phyloP scores from a whole-genome alignment of 2,329 filamentous ascomycete genomes.

The Pestalotiopsis sp. region DNA sequence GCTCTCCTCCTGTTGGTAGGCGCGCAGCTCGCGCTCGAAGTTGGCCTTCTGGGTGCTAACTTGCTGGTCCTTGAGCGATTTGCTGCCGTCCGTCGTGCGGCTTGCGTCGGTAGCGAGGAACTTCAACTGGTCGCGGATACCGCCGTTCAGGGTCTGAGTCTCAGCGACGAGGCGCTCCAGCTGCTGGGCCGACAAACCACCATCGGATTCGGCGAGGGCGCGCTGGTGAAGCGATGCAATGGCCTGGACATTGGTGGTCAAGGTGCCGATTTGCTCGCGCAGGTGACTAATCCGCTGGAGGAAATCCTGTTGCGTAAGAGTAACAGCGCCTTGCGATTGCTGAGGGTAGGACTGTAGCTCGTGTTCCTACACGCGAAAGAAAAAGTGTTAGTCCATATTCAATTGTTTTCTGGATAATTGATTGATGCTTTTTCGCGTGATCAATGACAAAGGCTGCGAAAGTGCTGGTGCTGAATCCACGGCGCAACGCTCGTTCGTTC shows the following conservation, averaged over 20 bases:
- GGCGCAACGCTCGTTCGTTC: background rate
- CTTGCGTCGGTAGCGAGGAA: slow-evolving; percentile 71
- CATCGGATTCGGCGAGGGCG: slow-evolving; percentile 67
- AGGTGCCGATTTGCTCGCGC: slow-evolving; percentile 67
- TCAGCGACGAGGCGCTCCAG: slow-evolving; percentile 70
- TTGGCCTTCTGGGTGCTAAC: slow-evolving; percentile 70
- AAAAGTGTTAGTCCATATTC: background rate
- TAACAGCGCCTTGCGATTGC: slow-evolving; percentile 21
- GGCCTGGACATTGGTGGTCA: slow-evolving; percentile 67
- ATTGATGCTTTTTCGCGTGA: background rate
- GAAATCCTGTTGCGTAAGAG: slow-evolving; percentile 68
- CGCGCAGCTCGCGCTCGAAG: slow-evolving; percentile 72
- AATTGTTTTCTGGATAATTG: background rate
- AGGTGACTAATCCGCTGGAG: slow-evolving; percentile 67
- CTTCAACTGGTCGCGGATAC: slow-evolving; percentile 79
- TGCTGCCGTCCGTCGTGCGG: slow-evolving; percentile 62
- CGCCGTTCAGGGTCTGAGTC: slow-evolving; percentile 73
- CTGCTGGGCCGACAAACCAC: slow-evolving; percentile 50
- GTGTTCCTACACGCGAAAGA: background rate
- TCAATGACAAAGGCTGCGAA: background rate
- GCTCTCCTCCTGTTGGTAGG: slow-evolving; percentile 72
- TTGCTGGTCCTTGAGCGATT: slow-evolving; percentile 70
- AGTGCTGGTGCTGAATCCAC: background rate
- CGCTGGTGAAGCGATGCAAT: slow-evolving; percentile 74
- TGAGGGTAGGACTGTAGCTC: slow-evolving; percentile 57